phyloP scores from a whole-genome alignment of 2,329 filamentous ascomycete species.

The Hymenoscyphus fraxineus region DNA sequence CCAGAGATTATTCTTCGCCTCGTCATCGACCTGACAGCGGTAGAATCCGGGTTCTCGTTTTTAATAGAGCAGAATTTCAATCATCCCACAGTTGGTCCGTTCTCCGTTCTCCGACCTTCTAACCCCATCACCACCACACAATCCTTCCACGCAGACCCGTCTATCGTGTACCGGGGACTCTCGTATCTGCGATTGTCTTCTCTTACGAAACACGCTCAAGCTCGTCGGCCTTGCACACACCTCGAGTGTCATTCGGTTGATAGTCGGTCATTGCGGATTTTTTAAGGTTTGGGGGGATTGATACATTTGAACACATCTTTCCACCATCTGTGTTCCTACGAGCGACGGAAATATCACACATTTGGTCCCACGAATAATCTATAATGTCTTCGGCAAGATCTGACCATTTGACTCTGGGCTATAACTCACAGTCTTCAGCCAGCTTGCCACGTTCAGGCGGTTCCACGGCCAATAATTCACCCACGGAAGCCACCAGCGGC shows the following conservation, averaged over 20 bases:
- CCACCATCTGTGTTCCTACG: slow-evolving; percentile 28
- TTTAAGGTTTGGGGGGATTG: slow-evolving; percentile 13
- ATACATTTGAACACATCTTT: slow-evolving; percentile 27
- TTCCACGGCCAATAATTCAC: slow-evolving; percentile 75
- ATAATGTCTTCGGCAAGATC: slow-evolving; percentile 91
- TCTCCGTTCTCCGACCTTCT: slow-evolving; percentile 4
- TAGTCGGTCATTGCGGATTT: slow-evolving; percentile 7
- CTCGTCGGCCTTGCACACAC: slow-evolving; percentile 10
- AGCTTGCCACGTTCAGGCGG: slow-evolving; percentile 56
- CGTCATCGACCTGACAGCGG: slow-evolving; percentile 27
- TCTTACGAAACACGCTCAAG: not conserved
- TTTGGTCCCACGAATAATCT: slow-evolving; percentile 52
- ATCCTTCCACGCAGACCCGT: slow-evolving; percentile 3
- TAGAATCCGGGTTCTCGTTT: slow-evolving; percentile 17
- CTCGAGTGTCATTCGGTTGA: slow-evolving; percentile 14
- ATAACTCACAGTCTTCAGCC: slow-evolving; percentile 50
- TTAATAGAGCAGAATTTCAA: slow-evolving; percentile 25
- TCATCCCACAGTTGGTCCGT: slow-evolving; percentile 1
- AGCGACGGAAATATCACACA: slow-evolving; percentile 27
- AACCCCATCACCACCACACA: slow-evolving; percentile 3
- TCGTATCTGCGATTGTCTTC: not conserved
- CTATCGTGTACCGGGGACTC: not conserved
- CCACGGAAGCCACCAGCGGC: slow-evolving; percentile 67
- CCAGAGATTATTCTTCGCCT: slow-evolving; percentile 19
- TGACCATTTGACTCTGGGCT: slow-evolving; percentile 83